Evolutionary conservation across 805 yeast species (phyloP), one percentile per base, ranked within the genome.

Genomic region (Starmerella floris): DNA sequence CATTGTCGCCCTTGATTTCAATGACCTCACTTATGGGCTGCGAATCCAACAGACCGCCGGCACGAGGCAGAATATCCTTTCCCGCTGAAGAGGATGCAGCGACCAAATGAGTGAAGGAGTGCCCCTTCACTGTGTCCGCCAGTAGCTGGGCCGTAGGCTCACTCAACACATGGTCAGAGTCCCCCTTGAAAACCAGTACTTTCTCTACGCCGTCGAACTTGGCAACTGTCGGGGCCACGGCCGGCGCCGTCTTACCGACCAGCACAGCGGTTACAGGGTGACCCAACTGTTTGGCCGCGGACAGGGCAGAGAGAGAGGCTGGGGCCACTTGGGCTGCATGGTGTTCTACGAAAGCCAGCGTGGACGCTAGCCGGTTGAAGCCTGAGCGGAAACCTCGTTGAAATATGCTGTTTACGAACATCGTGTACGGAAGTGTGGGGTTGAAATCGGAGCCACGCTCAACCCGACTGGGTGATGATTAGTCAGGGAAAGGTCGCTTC

Each of bases 21-120:
- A 72, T 73, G 44, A 91, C 71, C 58, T 88, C 97, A 23, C 88
- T 76, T 39, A 91, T 64, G 23, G 95, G 96, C 65, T 88, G 96
- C 20, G 74, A 71, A 56, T 88, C 94, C 39, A 88, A 64, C 43
- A 80, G 56, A 1, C 95, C 95, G 27, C 83, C 94, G 20, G 81
- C 69, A 51, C 97, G 72, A 31, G 98, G 97, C 37, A 91, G 64
- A 26, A 87, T 65, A 47, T 79, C 79, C 61, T 87, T 85, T 39
- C 96, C 95, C 20, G 79, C 78, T 1, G 94, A 76, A n/a, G 93
- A 77, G 31, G 88, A 82, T 4, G 94, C 74, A 11, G 79, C 74
- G 17, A 88, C 65, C 45, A 91, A 77, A 60, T 85, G 93, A 15
- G 81, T 73, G 62, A 67, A 71, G 23, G 65, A 70, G 21, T 56